Conservation (phyloP, 2,329 filamentous ascomycete genomes). For the Colletotrichum spaethianum region DNA sequence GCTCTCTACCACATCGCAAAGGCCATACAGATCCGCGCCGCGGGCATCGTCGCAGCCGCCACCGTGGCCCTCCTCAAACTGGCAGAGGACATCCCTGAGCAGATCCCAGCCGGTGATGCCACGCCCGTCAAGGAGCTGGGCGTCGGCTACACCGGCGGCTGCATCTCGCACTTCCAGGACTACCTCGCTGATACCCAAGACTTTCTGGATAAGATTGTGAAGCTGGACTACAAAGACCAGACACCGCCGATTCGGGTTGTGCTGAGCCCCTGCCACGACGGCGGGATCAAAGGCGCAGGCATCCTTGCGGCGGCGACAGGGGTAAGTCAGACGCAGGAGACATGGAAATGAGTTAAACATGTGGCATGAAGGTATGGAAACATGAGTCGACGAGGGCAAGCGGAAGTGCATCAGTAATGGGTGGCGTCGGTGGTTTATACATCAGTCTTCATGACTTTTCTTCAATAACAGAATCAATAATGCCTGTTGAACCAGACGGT, state of each 20-base stretch:
- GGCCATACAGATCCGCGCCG: constrained; percentile 79
- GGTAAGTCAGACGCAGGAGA: constrained; percentile 45
- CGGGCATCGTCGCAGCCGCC: constrained; percentile 81
- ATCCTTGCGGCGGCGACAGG: constrained; percentile 68
- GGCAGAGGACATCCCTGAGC: constrained; percentile 73
- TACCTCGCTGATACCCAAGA: constrained; percentile 79
- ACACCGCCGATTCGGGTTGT: constrained; percentile 59
- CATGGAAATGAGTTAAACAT: background rate
- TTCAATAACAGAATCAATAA: background rate
- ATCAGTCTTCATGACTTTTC: background rate
- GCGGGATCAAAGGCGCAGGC: constrained; percentile 73
- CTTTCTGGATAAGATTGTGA: constrained; percentile 72
- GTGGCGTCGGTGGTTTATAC: background rate
- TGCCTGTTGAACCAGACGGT: background rate
- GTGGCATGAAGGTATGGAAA: background rate
- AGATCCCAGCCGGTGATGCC: constrained; percentile 44
- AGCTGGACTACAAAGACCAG: constrained; percentile 52
- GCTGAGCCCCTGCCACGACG: constrained; percentile 71
- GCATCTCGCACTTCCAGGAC: constrained; percentile 84
- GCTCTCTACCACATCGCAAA: constrained; percentile 77
- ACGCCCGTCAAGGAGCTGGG: constrained; percentile 68
- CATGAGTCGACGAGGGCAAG: background rate
- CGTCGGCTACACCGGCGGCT: constrained; percentile 85
- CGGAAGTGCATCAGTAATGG: background rate
- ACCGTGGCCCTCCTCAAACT: constrained; percentile 78